Evolutionary conservation across 371 early-diverging fungal genomes (phyloP), one percentile per base, ranked within the genome.

Genomic region (Mucor ambiguus): DNA sequence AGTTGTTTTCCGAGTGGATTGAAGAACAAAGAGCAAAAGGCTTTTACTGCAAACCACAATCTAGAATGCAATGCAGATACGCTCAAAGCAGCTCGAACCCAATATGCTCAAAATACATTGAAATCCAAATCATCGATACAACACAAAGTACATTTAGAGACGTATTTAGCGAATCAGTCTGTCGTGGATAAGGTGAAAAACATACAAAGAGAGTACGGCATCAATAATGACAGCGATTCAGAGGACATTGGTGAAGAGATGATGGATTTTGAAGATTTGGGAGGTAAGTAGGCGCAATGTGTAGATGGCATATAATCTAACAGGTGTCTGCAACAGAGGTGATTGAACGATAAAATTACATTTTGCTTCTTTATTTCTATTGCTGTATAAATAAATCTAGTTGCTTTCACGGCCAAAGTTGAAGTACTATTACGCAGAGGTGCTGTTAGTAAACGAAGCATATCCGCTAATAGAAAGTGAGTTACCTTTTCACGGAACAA

Each of bases 401-500:
- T 44, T 61, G 4, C 20, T 43, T 59, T 49, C 37, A 41, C 61
- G 61, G 26, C 65, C 70, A 69, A 69, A 65, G 43, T 69, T 64
- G 22, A 69, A 69, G 30, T 69, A 69, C 63, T 66, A 66, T n/a
- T 29, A 35, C 8, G 1, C 4, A 33, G 30, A 33, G 16, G 33
- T 16, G 14, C 4, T 14, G 20, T 44, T 44, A 44, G 24, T 48
- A 58, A 33, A 29, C 3, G n/a, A 64, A 30, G 22, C 16, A 29
- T 52, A 64, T 24, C 8, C 43, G 14, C 8, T 7, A 3, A 4
- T 52, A 33, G 10, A 3, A 7, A 22, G 4, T 29, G 2, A n/a
- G 12, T 54, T 72, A 80, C 78, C 75, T 81, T 81, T 72, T 81
- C 79, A 64, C 82, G 79, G 70, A 81, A 81, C 38, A 79, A 72